A percentile compares a stretch with the other conserved stretches of the same genome.
Conservation (phyloP, 1,139 yeast species). For the Kodamaea arcana region DNA sequence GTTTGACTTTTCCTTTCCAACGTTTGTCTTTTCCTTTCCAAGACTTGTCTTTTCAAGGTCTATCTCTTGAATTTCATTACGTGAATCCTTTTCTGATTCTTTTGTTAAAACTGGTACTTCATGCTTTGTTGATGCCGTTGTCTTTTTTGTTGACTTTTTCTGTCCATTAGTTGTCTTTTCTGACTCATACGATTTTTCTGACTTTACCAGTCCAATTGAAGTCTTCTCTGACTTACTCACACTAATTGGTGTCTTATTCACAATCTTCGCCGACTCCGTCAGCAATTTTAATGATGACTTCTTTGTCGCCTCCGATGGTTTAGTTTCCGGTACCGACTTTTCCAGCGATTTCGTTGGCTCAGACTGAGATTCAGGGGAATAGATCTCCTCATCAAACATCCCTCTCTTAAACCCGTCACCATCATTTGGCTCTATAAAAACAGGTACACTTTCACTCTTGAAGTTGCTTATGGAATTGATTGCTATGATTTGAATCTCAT, state of each 20-base stretch:
- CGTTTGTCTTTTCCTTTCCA: background rate
- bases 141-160: background rate
- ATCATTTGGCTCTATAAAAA: slow-evolving; percentile 18
- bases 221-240: background rate
- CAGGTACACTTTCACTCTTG: slow-evolving; percentile 32
- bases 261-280: background rate
- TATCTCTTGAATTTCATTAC: background rate
- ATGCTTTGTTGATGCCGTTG: background rate
- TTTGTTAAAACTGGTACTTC: background rate
- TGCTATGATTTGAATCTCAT: slow-evolving; percentile 39
- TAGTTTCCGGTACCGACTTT: background rate
- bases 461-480: slow-evolving; percentile 36
- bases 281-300: background rate
- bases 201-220: too few relatives aligned
- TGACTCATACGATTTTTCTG: background rate
- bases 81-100: background rate
- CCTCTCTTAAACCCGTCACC: slow-evolving; percentile 7
- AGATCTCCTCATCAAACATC: background rate
- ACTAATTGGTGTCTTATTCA: too few relatives aligned
- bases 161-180: background rate
- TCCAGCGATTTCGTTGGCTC: slow-evolving; percentile 1
- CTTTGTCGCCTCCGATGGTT: background rate
- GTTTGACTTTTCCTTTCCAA: background rate
- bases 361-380: background rate
- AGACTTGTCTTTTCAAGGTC: background rate